Percentiles rank a stretch among this genome's conserved stretches.
phyloP scores from a whole-genome alignment of 1,284 basidiomycete species.

The Grifola frondosa region DNA sequence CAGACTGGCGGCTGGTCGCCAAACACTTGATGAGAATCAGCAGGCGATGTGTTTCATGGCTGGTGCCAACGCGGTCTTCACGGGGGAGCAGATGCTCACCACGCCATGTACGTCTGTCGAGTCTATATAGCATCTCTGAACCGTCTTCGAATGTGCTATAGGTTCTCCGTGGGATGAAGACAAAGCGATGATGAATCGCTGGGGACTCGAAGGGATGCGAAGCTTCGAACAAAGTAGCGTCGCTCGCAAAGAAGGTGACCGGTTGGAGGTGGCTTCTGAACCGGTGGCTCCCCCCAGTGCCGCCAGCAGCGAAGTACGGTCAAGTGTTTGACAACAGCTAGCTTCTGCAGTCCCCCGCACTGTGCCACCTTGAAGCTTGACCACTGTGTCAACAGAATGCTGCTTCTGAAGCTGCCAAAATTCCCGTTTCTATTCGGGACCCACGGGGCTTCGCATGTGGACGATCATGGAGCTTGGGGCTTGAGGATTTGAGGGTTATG shows the following conservation, averaged over 20 bases:
- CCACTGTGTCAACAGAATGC: too few species aligned
- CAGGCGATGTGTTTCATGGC: conserved; percentile 99
- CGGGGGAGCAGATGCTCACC: conserved; percentile 95
- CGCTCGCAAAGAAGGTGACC: conserved; percentile 45
- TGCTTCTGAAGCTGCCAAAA: too few species aligned
- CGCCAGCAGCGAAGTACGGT: conserved; percentile 4
- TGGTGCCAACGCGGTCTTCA: conserved; percentile 97
- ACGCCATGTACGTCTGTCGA: conserved; percentile 75
- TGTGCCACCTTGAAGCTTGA: too few species aligned
- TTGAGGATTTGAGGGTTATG: too few species aligned
- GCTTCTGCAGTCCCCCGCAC: too few species aligned
- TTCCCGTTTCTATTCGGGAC: too few species aligned
- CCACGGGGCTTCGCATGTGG: too few species aligned
- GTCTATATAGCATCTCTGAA: conserved; percentile 10
- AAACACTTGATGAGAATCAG: conserved; percentile 87
- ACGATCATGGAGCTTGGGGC: too few species aligned
- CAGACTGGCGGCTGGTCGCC: conserved; percentile 91
- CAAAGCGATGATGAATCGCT: conserved; percentile 90
- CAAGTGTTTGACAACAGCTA: conserved; percentile 19
- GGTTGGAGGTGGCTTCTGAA: conserved; percentile 17
- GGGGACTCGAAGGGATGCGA: conserved; percentile 90
- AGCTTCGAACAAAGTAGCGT: conserved; percentile 73
- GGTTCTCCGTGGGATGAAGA: conserved; percentile 92
- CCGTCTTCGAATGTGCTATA: conserved; percentile 28
- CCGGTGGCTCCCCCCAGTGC: conserved; percentile 2